Evolutionary conservation across 2,329 filamentous ascomycete species (phyloP).

Genomic region (Ceratocystis alfenasii): DNA sequence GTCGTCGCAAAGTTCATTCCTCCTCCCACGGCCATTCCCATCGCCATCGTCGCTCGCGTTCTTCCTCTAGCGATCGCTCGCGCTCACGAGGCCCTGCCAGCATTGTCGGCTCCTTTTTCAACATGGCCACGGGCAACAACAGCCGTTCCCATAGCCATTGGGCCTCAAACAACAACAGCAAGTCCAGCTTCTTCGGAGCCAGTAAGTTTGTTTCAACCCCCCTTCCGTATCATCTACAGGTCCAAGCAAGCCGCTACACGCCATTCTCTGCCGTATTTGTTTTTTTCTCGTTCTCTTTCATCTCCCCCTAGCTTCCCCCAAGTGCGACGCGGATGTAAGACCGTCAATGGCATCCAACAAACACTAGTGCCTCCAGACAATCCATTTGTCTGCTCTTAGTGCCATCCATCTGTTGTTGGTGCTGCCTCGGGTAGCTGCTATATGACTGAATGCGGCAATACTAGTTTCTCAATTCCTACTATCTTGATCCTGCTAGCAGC

Average conservation of each 20-base stretch:
- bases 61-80: slow-evolving; percentile 10
- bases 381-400: not conserved
- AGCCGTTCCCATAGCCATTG: slow-evolving; percentile 37
- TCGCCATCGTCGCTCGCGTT: slow-evolving; percentile 11
- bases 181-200: slow-evolving; percentile 8
- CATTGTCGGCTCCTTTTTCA: slow-evolving; percentile 30
- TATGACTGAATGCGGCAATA: not conserved
- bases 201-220: slow-evolving; percentile 10
- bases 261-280: not conserved
- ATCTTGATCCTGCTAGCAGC: not conserved
- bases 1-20: slow-evolving; percentile 10
- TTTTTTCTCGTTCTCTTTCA: not conserved
- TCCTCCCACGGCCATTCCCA: not conserved
- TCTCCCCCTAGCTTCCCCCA: not conserved
- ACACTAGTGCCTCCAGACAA: not conserved
- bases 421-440: not conserved
- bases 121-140: slow-evolving; percentile 34
- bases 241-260: not conserved
- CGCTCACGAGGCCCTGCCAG: slow-evolving; percentile 17
- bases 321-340: not conserved
- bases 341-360: not conserved
- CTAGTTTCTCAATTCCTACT: not conserved
- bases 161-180: slow-evolving; percentile 30
- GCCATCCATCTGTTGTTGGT: not conserved
- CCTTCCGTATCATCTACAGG: not conserved